Conservation (phyloP, 495 filamentous ascomycete species). For the Ramalina intermedia region DNA sequence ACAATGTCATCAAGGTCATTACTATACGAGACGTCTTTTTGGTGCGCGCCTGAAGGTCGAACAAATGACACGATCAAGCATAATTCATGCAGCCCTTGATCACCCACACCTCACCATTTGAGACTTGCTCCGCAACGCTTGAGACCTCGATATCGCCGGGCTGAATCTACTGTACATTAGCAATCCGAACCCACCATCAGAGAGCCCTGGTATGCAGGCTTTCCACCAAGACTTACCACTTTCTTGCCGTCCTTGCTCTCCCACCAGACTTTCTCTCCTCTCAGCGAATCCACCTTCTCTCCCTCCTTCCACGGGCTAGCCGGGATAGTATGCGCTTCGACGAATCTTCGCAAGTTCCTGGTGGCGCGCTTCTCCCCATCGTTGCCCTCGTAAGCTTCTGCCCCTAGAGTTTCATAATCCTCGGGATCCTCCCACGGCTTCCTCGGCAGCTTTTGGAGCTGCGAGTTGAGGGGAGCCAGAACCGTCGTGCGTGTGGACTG, state of each 20-base stretch:
- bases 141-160: slow-evolving; percentile 64
- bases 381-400: slow-evolving; percentile 65
- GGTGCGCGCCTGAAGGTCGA: not conserved
- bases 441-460: slow-evolving; percentile 59
- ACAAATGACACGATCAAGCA: not conserved
- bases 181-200: not conserved
- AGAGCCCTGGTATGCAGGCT: not conserved
- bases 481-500: slow-evolving; percentile 65
- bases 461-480: slow-evolving; percentile 73
- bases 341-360: slow-evolving; percentile 66
- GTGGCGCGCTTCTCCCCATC: slow-evolving; percentile 69
- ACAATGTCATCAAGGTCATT: no score
- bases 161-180: slow-evolving; percentile 44
- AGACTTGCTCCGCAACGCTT: slow-evolving; percentile 52
- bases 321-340: slow-evolving; percentile 72
- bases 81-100: slow-evolving; percentile 56
- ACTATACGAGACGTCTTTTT: no score
- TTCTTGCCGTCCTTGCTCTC: slow-evolving; percentile 59
- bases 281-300: slow-evolving; percentile 54
- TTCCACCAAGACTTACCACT: slow-evolving; percentile 32
- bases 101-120: slow-evolving; percentile 79
- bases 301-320: slow-evolving; percentile 66
- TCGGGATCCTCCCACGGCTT: slow-evolving; percentile 90
- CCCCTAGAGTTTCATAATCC: slow-evolving; percentile 61
- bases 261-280: slow-evolving; percentile 69